phyloP scores from a whole-genome alignment of 2,329 filamentous ascomycete species.

The Colletotrichum spaethianum region DNA sequence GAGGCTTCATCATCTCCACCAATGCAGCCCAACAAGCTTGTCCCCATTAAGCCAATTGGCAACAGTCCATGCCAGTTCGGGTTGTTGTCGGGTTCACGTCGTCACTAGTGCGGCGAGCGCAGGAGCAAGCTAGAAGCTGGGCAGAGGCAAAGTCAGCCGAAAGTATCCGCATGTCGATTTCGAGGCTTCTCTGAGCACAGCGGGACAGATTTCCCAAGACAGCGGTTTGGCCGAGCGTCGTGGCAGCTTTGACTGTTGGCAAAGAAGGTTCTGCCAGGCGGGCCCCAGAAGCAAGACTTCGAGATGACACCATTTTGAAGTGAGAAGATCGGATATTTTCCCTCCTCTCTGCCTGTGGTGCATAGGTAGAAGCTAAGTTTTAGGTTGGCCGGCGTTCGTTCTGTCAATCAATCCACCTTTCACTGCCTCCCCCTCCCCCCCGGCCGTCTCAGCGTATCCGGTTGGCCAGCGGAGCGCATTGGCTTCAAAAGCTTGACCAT shows the following conservation, averaged over 20 bases:
- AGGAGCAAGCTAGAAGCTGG: slow-evolving; percentile 3
- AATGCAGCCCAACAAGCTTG: background rate
- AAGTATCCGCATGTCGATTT: background rate
- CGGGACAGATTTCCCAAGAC: slow-evolving; percentile 9
- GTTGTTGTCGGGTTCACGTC: slow-evolving; percentile 19
- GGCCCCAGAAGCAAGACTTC: background rate
- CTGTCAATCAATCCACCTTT: slow-evolving; percentile 12
- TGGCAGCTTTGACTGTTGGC: background rate
- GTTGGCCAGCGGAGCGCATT: slow-evolving; percentile 26
- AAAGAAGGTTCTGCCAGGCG: slow-evolving; percentile 28
- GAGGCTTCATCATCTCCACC: slow-evolving; percentile 21
- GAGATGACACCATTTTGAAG: slow-evolving; percentile 35
- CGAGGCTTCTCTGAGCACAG: background rate
- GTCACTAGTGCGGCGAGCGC: slow-evolving; percentile 6
- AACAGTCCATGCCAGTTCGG: slow-evolving; percentile 3
- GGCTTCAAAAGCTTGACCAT: slow-evolving; percentile 23
- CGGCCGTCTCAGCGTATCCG: slow-evolving; percentile 16
- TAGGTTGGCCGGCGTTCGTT: slow-evolving; percentile 16
- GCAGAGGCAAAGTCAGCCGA: background rate
- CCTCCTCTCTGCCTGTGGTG: background rate
- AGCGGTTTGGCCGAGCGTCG: slow-evolving; percentile 17
- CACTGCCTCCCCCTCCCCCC: background rate
- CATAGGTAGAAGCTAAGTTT: slow-evolving; percentile 4
- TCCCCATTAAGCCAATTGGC: background rate
- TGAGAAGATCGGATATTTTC: slow-evolving; percentile 22